Percentiles rank a stretch among this genome's conserved stretches.
These are phyloP conservation scores for Saccharum spontaneum DNA, from an alignment of 176 grass and related monocot genomes.

Conservation along the genomic window DNA sequence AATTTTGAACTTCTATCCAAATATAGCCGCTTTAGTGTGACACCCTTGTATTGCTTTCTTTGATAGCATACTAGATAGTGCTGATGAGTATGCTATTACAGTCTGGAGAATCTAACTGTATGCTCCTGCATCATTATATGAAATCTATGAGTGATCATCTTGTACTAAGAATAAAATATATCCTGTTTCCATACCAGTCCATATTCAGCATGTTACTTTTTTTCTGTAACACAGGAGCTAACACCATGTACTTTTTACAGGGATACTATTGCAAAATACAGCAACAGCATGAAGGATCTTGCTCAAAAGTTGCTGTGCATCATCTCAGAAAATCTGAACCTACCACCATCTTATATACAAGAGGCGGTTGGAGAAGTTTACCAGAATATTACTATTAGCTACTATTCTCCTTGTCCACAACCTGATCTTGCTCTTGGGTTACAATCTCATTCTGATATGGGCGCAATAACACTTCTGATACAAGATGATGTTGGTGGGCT, in stretches of 20 bases:
- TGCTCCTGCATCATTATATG: background rate
- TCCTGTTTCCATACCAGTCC: background rate
- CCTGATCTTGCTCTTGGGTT: slow-evolving; percentile 94
- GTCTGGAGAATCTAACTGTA: background rate
- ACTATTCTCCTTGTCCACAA: slow-evolving; percentile 87
- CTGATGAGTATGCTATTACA: background rate
- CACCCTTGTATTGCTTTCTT: background rate
- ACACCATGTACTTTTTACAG: slow-evolving; percentile 37
- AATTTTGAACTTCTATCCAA: background rate
- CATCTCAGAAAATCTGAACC: slow-evolving; percentile 64
- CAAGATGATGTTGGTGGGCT: slow-evolving; percentile 96
- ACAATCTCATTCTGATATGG: slow-evolving; percentile 98
- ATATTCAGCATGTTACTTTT: slow-evolving; percentile 1
- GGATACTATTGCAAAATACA: slow-evolving; percentile 76
- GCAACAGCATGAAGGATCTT: slow-evolving; percentile 65
- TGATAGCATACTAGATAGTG: background rate
- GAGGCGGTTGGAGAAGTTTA: slow-evolving; percentile 82
- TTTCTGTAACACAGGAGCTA: background rate
- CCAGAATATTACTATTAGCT: slow-evolving; percentile 95
- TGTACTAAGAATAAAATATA: background rate
- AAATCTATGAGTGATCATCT: background rate
- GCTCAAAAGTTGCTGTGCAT: slow-evolving; percentile 67
- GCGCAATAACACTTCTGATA: slow-evolving; percentile 84
- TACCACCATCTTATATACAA: slow-evolving; percentile 75
- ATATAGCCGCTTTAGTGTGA: background rate